These are phyloP conservation scores for Lentinula lateritia DNA, from an alignment of 768 basidiomycete genomes.

Conservation along the genomic window DNA sequence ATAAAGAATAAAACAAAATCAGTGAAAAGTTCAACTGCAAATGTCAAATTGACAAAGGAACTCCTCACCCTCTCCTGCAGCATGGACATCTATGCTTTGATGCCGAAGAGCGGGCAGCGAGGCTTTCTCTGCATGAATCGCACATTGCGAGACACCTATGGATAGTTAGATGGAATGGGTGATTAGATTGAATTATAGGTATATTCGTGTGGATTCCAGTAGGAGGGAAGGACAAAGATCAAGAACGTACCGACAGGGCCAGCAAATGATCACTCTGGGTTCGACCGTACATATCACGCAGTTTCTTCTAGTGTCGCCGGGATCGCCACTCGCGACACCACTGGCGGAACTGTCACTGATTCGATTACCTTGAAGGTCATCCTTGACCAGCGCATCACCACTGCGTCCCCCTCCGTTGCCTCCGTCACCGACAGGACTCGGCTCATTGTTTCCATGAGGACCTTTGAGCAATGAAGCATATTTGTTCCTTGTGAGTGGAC, in stretches of 20 bases:
- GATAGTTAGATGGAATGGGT: conserved; percentile 11
- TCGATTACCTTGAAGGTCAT: not conserved
- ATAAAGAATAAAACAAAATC: not conserved
- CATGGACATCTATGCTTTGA: conserved; percentile 64
- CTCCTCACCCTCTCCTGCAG: conserved; percentile 47
- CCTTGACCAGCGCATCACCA: not conserved
- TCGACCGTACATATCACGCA: conserved; percentile 76
- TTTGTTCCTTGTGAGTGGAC: conserved; percentile 47
- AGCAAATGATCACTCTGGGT: conserved; percentile 68
- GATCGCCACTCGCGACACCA: not conserved
- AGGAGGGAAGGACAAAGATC: not conserved
- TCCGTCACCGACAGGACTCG: not conserved
- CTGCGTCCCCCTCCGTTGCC: not conserved
- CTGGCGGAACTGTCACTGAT: not conserved
- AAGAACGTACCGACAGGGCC: conserved; percentile 68
- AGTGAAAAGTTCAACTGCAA: not conserved
- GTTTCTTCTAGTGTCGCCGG: conserved; percentile 19
- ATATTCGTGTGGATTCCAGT: too few species aligned
- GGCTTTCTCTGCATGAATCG: conserved; percentile 57
- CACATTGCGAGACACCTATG: conserved; percentile 55
- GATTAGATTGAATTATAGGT: not conserved
- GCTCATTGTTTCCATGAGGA: conserved; percentile 2
- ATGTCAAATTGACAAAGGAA: conserved; percentile 6
- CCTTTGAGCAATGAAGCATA: conserved; percentile 30
- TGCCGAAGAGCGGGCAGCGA: conserved; percentile 48